phyloP scores from a whole-genome alignment of 148 eudicot genomes.

The Cornus controversa region DNA sequence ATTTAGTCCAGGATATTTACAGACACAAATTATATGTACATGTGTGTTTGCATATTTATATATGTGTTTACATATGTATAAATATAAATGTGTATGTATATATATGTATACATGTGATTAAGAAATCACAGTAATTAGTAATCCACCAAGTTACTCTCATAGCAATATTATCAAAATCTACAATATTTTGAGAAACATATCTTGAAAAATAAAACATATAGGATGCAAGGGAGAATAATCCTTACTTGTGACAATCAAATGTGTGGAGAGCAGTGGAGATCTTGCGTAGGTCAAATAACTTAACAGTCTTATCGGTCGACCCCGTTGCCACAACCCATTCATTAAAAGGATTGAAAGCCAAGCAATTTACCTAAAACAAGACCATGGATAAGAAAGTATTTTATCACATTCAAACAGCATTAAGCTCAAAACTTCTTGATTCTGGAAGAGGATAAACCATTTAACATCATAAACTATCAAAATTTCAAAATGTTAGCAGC shows the following conservation, averaged over 20 bases:
- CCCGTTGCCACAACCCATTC: constrained; percentile 83
- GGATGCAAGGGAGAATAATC: background rate
- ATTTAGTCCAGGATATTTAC: background rate
- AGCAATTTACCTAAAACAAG: constrained; percentile 58
- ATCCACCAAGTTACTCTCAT: background rate
- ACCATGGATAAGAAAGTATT: constrained; percentile 1
- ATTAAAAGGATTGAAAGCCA: constrained; percentile 79
- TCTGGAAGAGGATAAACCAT: too few relatives aligned
- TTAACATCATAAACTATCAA: too few relatives aligned
- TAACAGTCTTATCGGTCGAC: constrained; percentile 73
- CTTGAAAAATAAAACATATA: background rate
- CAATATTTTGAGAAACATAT: background rate
- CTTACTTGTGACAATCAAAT: constrained; percentile 91
- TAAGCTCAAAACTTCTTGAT: background rate
- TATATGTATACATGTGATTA: background rate
- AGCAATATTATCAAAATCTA: background rate
- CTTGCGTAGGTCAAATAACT: constrained; percentile 63
- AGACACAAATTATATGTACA: background rate
- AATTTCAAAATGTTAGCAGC: too few relatives aligned
- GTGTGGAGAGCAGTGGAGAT: constrained; percentile 55
- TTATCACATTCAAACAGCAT: background rate
- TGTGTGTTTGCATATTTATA: too few relatives aligned
- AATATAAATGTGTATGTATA: too few relatives aligned
- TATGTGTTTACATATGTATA: background rate
- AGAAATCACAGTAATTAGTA: background rate